A percentile compares a stretch with the other conserved stretches of the same genome.
Evolutionary conservation across 2,329 filamentous ascomycete species (phyloP).

Genomic region (Tolypocladium tropicale): DNA sequence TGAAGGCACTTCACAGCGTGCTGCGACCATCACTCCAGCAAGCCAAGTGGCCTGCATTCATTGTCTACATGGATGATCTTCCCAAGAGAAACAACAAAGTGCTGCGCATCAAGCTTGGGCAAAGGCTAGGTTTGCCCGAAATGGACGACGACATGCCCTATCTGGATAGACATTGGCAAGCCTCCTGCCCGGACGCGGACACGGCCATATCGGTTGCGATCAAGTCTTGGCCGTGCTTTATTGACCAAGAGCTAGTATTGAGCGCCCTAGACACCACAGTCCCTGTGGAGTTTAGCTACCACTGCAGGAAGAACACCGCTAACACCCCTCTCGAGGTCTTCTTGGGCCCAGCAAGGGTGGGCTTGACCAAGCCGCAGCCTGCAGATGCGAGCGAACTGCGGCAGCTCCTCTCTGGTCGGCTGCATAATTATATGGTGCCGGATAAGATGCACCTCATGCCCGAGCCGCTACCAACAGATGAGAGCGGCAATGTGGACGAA

Average conservation of each 20-base stretch:
- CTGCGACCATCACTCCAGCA: slow-evolving; percentile 37
- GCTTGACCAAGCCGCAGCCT: background rate
- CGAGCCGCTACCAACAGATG: slow-evolving; percentile 21
- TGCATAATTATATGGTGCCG: slow-evolving; percentile 28
- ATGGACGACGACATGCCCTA: slow-evolving; percentile 34
- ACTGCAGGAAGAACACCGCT: slow-evolving; percentile 4
- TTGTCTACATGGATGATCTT: slow-evolving; percentile 44
- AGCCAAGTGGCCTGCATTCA: slow-evolving; percentile 39
- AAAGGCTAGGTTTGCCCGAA: slow-evolving; percentile 33
- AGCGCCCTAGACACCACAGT: slow-evolving; percentile 11
- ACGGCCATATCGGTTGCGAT: slow-evolving; percentile 33
- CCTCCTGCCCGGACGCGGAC: slow-evolving; percentile 35
- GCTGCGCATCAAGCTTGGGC: slow-evolving; percentile 40
- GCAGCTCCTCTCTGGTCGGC: slow-evolving; percentile 1
- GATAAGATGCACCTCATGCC: slow-evolving; percentile 22
- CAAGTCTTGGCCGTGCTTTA: slow-evolving; percentile 17
- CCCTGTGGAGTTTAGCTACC: slow-evolving; percentile 8
- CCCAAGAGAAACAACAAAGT: slow-evolving; percentile 48
- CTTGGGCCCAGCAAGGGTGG: slow-evolving; percentile 9
- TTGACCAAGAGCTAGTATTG: slow-evolving; percentile 19
- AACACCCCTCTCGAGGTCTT: slow-evolving; percentile 9
- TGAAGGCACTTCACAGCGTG: slow-evolving; percentile 36
- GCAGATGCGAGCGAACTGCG: slow-evolving; percentile 8
- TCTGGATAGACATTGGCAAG: slow-evolving; percentile 37
- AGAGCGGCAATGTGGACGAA: slow-evolving; percentile 21